Evolutionary conservation across 805 yeast genomes (phyloP), one percentile per base, ranked within the genome.

Genomic region (Metschnikowia noctiluminum): DNA sequence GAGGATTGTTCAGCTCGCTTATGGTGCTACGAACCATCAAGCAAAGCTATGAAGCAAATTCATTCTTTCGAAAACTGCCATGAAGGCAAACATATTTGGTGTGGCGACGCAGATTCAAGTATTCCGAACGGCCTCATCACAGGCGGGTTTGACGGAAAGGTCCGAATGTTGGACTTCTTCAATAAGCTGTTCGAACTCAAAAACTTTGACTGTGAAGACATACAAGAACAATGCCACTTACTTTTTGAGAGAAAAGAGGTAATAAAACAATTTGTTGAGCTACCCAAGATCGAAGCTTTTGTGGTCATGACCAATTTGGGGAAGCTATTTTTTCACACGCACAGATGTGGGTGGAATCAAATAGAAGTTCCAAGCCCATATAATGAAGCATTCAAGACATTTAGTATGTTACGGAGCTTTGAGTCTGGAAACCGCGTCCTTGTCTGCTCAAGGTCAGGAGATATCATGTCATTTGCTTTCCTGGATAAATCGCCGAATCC

Each of bases 81-180:
- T 62, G 74, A 79, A 32, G 97, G 96, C 3, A 85, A 94, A 62
- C 92, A 88, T 60, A 79, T 87, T 1, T 94, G 98, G 99, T 81
- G 89, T 26, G 79, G 85, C 2, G 87, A 82, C 55, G 74, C 81
- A 0, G 73, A 76, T 39, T 74, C 71, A 31, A 58, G 62, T 0
- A n/a, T 44, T 9, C 60, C 69, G 16, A 62, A 71, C 43, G 56
- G 84, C 2, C 82, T 85, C 7, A 90, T 82, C 2, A 87, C 96
- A 11, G 94, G 96, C 38, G 99, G 99, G 35, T 95, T 96, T 36
- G 99, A 94, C 67, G 97, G 97, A 0, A 79, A 87, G 56, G 66
- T 91, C 1, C 76, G 87, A 53, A 55, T 87, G 6, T 81, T 84
- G 60, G 86, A 85, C 56, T 28, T 46, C 6, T 46, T 43, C 6